Conservation (phyloP, 2,329 filamentous ascomycete genomes). For the Fonsecaea pedrosoi region DNA sequence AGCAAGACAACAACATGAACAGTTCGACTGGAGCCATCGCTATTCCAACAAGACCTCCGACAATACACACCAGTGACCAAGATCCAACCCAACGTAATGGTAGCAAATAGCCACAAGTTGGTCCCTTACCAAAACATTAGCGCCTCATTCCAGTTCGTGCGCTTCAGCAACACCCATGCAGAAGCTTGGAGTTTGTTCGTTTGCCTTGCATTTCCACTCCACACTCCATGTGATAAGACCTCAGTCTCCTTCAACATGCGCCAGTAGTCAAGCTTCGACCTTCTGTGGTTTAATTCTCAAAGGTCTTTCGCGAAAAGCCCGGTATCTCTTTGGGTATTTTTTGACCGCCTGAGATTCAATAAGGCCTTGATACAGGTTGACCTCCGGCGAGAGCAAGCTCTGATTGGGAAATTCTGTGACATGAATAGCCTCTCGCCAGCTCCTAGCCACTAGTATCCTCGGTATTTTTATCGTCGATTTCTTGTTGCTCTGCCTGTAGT, state of each 20-base stretch:
- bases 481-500: constrained; percentile 31
- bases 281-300: not conserved
- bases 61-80: not conserved
- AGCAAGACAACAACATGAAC: not conserved
- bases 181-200: not conserved
- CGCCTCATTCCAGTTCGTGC: not conserved
- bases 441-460: constrained; percentile 38
- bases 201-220: not conserved
- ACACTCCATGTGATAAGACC: not conserved
- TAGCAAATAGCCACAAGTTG: not conserved
- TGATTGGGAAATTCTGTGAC: not conserved
- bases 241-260: not conserved
- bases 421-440: not conserved
- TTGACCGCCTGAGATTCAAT: not conserved
- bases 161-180: not conserved
- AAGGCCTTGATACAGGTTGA: not conserved
- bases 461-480: constrained; percentile 39
- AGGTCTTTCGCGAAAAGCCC: not conserved
- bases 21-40: not conserved
- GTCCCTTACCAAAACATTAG: not conserved
- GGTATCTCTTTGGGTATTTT: not conserved
- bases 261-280: not conserved
- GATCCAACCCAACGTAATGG: not conserved
- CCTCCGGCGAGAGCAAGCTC: not conserved
- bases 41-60: not conserved